Evolutionary conservation across 2,329 filamentous ascomycete genomes (phyloP), one percentile per base, ranked within the genome.

Genomic region (Monilinia vaccinii-corymbosi): DNA sequence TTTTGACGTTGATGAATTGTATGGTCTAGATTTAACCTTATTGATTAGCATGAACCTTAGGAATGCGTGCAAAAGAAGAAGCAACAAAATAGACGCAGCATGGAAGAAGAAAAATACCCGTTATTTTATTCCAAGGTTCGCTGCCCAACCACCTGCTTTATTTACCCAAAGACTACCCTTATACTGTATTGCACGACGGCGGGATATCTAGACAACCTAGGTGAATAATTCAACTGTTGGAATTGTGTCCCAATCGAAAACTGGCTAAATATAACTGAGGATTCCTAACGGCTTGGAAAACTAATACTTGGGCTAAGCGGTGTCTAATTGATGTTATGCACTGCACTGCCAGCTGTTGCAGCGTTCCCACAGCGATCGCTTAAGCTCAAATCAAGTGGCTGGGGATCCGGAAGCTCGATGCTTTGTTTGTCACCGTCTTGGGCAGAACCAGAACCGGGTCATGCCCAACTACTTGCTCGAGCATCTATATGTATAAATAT

Each of bases 81-180:
- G 38, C 2, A 16, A 14, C 21, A 40, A 31, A 44, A 32, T 21
- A 21, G 18, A 32, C 36, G 50, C 42, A 25, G 51, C 44, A 53
- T 53, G 51, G 38, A 44, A 32, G n/a, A 32, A 28, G 40, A 44
- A 32, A 21, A 44, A 32, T 44, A 53, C 51, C 50, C 38, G 51
- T 44, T 44, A 32, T 44, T 44, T 53, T 32, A 44, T 32, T 44
- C 25, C 51, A 42, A 53, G 25, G 25, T 18, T 44, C 25, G 51
- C 6, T 53, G 51, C 51, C 51, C 51, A 53, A 53, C 51, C 51
- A 53, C 51, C 51, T 53, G 13, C 23, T 53, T 53, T 44, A 44
- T 32, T 32, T 44, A 44, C 6, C 25, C 36, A 53, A 42, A 42
- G 10, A n/a, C 32, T 23, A 31, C 31, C 25, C 38, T 53, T 53